Conservation (phyloP, 306 rosid genomes). For the Senna siamea region DNA sequence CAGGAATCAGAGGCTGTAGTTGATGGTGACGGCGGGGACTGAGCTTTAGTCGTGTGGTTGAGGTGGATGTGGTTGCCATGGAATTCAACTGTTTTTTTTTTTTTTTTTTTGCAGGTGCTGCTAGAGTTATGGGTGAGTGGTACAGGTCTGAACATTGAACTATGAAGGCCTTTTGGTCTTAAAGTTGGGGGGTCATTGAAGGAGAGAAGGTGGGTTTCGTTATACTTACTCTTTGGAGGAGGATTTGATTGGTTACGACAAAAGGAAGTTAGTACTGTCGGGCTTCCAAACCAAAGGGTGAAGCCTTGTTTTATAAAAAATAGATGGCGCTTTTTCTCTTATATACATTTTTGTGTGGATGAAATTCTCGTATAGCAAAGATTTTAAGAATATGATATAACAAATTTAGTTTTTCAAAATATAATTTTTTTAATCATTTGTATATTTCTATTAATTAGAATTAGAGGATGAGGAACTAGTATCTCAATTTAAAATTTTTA, state of each 20-base stretch:
- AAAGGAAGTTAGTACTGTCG: background rate
- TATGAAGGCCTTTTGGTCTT: no score
- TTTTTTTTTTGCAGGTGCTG: background rate
- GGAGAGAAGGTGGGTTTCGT: background rate
- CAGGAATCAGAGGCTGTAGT: slow-evolving; percentile 61
- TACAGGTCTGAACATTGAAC: no score
- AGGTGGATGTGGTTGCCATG: slow-evolving; percentile 40
- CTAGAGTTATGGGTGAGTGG: no score
- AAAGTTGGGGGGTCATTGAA: background rate
- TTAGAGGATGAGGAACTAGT: no score
- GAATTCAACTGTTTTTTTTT: background rate
- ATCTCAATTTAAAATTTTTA: no score
- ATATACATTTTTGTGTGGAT: no score
- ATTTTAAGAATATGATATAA: no score
- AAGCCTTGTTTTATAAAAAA: slow-evolving; percentile 7
- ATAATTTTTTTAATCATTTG: no score
- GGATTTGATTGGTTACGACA: background rate
- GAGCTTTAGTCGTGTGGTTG: slow-evolving; percentile 38
- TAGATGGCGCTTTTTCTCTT: no score
- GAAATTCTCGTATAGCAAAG: no score
- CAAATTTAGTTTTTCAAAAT: no score
- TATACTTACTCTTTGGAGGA: background rate
- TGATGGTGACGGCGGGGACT: background rate
- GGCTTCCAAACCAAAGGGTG: background rate
- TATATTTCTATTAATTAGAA: no score